A percentile compares a stretch with the other conserved stretches of the same genome.
Evolutionary conservation across 2,329 filamentous ascomycete species (phyloP).

Genomic region (Aaosphaeria pasadenensis): DNA sequence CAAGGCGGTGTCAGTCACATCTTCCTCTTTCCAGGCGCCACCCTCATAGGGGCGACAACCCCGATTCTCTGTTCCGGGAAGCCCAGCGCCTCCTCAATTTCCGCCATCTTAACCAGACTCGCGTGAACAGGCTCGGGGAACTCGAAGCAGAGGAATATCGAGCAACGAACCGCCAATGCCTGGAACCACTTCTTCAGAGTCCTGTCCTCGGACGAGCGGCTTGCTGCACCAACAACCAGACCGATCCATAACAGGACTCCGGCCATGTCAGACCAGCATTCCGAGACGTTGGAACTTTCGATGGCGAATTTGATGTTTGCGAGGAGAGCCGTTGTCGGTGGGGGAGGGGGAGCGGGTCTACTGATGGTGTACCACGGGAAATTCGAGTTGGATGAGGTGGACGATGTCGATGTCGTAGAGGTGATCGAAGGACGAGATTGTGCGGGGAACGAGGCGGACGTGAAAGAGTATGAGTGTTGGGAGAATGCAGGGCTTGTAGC

Average conservation of each 20-base stretch:
- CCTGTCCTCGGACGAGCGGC: slow-evolving; percentile 10
- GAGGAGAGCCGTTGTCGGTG: slow-evolving; percentile 14
- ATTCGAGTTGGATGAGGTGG: slow-evolving; percentile 5
- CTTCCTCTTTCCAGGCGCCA: neutral
- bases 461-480: slow-evolving; percentile 1
- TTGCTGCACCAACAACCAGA: slow-evolving; percentile 31
- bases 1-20: neutral
- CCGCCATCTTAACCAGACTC: slow-evolving; percentile 25
- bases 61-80: neutral
- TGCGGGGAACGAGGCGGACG: neutral
- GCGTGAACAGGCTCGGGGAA: slow-evolving; percentile 29
- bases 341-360: neutral
- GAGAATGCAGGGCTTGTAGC: slow-evolving; percentile 4
- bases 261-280: slow-evolving; percentile 35
- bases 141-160: slow-evolving; percentile 35
- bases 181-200: slow-evolving; percentile 26
- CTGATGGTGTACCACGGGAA: neutral
- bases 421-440: slow-evolving; percentile 6
- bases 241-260: slow-evolving; percentile 38
- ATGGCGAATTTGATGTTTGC: slow-evolving; percentile 19
- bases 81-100: slow-evolving; percentile 18
- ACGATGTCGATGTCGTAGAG: slow-evolving; percentile 4
- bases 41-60: neutral
- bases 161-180: slow-evolving; percentile 27
- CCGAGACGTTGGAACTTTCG: slow-evolving; percentile 27